phyloP scores from a whole-genome alignment of 2,329 filamentous ascomycete species.

The Ophiocordyceps australis region DNA sequence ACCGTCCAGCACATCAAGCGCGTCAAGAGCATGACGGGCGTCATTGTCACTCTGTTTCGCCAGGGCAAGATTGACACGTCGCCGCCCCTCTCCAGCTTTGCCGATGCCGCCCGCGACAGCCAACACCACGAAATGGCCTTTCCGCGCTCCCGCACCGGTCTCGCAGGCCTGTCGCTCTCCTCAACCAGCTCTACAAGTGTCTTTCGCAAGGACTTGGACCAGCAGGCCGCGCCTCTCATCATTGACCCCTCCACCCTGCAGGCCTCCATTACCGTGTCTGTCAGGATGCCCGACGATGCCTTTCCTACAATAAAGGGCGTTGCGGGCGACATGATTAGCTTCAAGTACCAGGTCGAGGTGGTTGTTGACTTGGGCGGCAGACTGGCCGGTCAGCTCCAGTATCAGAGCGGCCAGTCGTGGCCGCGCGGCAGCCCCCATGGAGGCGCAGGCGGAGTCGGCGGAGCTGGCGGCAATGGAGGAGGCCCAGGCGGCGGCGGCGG shows the following conservation, averaged over 20 bases:
- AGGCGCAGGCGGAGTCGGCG: too few relatives aligned
- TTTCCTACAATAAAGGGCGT: constrained; percentile 86
- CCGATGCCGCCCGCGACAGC: constrained; percentile 38
- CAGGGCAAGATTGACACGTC: constrained; percentile 78
- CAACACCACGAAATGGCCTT: constrained; percentile 76
- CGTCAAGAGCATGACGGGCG: constrained; percentile 78
- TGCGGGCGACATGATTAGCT: constrained; percentile 85
- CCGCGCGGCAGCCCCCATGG: constrained; percentile 20
- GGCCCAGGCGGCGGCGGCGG: too few relatives aligned
- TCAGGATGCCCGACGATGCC: constrained; percentile 74
- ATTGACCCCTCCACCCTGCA: constrained; percentile 67
- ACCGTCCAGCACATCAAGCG: constrained; percentile 75
- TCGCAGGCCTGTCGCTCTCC: constrained; percentile 72
- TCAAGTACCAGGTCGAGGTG: constrained; percentile 86
- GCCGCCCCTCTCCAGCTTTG: constrained; percentile 32
- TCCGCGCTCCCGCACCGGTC: constrained; percentile 69
- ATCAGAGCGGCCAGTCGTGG: constrained; percentile 43
- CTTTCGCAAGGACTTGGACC: constrained; percentile 89
- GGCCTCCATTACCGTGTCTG: constrained; percentile 62
- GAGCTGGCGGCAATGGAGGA: too few relatives aligned
- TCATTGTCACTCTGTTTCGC: constrained; percentile 83
- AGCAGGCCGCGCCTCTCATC: constrained; percentile 75
- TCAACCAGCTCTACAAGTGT: constrained; percentile 75
- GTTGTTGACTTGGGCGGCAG: constrained; percentile 85
- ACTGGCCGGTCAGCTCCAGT: constrained; percentile 51